Conservation (phyloP, 2,329 filamentous ascomycete genomes). For the Hypoxylon sp. region DNA sequence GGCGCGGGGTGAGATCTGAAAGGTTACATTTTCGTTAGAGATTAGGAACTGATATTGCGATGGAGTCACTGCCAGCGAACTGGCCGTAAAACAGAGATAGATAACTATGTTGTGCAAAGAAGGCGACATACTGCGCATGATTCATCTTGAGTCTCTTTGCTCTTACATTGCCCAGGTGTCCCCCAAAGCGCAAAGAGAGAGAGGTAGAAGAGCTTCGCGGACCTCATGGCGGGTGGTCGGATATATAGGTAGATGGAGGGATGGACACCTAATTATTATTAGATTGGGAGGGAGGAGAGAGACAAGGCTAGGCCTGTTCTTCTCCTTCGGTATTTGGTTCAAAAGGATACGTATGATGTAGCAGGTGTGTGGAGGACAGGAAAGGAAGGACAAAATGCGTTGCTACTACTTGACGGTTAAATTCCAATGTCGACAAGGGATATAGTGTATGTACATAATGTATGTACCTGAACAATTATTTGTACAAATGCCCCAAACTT, state of each 20-base stretch:
- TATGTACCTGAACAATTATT: slow-evolving; percentile 8
- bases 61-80: slow-evolving; percentile 45
- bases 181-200: slow-evolving; percentile 70
- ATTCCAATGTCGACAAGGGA: slow-evolving; percentile 27
- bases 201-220: slow-evolving; percentile 70
- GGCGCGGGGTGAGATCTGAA: slow-evolving; percentile 86
- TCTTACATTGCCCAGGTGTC: slow-evolving; percentile 63
- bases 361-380: slow-evolving; percentile 27
- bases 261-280: slow-evolving; percentile 41
- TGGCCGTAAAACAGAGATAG: slow-evolving; percentile 43
- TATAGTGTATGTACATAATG: slow-evolving; percentile 31
- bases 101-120: slow-evolving; percentile 43
- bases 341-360: slow-evolving; percentile 36
- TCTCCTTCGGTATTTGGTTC: slow-evolving; percentile 38
- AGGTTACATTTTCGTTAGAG: slow-evolving; percentile 58
- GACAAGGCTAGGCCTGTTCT: slow-evolving; percentile 32
- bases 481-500: slow-evolving; percentile 8
- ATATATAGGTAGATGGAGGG: slow-evolving; percentile 39
- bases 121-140: slow-evolving; percentile 66
- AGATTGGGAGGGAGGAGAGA: slow-evolving; percentile 36
- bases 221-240: slow-evolving; percentile 61
- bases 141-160: slow-evolving; percentile 59
- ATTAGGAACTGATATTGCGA: slow-evolving; percentile 46
- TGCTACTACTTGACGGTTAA: slow-evolving; percentile 38
- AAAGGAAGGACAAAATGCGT: slow-evolving; percentile 8